Conservation (phyloP, 805 yeast species). For the Scheffersomyces stipitis region DNA sequence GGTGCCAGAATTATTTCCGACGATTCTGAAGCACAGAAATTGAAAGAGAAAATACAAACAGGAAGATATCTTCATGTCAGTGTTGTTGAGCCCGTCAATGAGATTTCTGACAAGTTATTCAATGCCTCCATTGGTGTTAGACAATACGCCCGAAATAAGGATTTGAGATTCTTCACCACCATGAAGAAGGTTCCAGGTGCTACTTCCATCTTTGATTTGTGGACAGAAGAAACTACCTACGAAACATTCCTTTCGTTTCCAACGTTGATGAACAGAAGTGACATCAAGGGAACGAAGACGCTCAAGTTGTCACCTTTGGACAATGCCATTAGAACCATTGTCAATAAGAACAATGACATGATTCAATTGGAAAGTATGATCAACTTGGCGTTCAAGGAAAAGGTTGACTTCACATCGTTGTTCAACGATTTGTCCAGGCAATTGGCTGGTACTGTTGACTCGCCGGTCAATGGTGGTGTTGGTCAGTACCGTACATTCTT, state of each 20-base stretch:
- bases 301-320: conserved; percentile 77
- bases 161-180: conserved; percentile 67
- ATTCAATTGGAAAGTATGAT: conserved; percentile 64
- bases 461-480: conserved; percentile 93
- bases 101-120: conserved; percentile 45
- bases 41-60: conserved; percentile 51
- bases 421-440: conserved; percentile 69
- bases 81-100: conserved; percentile 68
- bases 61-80: conserved; percentile 75
- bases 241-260: conserved; percentile 80
- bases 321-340: conserved; percentile 70
- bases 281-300: conserved; percentile 49
- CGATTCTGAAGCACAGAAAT: conserved; percentile 55
- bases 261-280: conserved; percentile 82
- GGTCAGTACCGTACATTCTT: conserved; percentile 77
- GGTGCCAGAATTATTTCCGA: conserved; percentile 72
- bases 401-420: conserved; percentile 45
- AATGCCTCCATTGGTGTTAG: conserved; percentile 61
- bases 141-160: conserved; percentile 72
- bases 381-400: conserved; percentile 51
- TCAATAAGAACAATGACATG: conserved; percentile 69
- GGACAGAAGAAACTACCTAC: conserved; percentile 87
- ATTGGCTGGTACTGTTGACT: conserved; percentile 81
- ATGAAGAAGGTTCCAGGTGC: conserved; percentile 74
- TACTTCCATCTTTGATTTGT: conserved; percentile 66